These are phyloP conservation scores for Ceratorhiza oryzae-sativae DNA, from an alignment of 1,284 basidiomycete species.

Conservation along the genomic window DNA sequence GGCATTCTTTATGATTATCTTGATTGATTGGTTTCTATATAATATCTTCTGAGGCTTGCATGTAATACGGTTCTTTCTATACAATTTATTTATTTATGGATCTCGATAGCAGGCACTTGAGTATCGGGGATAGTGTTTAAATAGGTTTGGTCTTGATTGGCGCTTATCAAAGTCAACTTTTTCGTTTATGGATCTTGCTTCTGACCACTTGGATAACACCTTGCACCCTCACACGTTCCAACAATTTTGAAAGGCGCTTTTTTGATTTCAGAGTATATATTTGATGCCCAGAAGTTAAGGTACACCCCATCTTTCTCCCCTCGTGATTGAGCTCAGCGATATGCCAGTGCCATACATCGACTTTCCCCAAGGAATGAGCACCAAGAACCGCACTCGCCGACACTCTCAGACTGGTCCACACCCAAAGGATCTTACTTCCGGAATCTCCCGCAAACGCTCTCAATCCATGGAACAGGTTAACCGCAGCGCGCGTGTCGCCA, in stretches of 20 bases:
- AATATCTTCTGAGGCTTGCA: no score
- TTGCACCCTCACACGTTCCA: slow-evolving; percentile 2
- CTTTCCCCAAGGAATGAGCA: slow-evolving; percentile 29
- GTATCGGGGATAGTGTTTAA: neutral
- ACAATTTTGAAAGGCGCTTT: neutral
- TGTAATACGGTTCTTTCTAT: no score
- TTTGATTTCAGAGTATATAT: slow-evolving; percentile 9
- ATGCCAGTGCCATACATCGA: slow-evolving; percentile 16
- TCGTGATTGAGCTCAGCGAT: neutral
- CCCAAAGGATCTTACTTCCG: slow-evolving; percentile 1
- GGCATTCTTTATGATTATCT: no score
- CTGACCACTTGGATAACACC: neutral
- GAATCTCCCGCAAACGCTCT: slow-evolving; percentile 31
- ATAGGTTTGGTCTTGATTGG: slow-evolving; percentile 22
- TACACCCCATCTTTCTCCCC: neutral
- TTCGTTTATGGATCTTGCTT: neutral
- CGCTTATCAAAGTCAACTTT: slow-evolving; percentile 6
- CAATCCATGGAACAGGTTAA: slow-evolving; percentile 34
- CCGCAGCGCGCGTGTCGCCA: slow-evolving; percentile 16
- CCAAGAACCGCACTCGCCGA: slow-evolving; percentile 19
- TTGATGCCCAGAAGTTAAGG: neutral
- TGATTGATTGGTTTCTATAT: no score
- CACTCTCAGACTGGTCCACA: slow-evolving; percentile 34
- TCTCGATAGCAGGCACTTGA: neutral
- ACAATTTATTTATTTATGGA: no score